phyloP scores from a whole-genome alignment of 805 yeast species.

The Candida loeiensis region DNA sequence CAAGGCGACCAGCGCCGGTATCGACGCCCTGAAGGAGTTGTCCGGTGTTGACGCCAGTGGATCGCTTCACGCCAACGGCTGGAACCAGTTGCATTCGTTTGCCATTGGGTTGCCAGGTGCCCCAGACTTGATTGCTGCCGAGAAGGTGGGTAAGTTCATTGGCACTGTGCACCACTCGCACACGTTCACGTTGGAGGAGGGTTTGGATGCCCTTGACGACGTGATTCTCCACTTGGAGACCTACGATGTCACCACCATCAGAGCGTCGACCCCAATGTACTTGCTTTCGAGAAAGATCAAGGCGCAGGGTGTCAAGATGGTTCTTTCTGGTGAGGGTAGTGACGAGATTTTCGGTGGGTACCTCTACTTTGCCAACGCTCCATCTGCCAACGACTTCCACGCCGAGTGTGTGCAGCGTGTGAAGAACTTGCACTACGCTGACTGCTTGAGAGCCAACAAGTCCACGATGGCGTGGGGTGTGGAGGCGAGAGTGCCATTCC shows the following conservation, averaged over 20 bases:
- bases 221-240: slow-evolving; percentile 96
- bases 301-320: slow-evolving; percentile 99
- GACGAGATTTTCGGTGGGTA: slow-evolving; percentile 99
- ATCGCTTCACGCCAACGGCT: slow-evolving; percentile 70
- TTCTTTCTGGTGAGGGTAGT: slow-evolving; percentile 96
- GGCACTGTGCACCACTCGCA: slow-evolving; percentile 98
- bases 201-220: slow-evolving; percentile 91
- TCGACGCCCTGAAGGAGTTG: slow-evolving; percentile 64
- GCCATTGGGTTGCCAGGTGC: slow-evolving; percentile 98
- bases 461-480: slow-evolving; percentile 99
- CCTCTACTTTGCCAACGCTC: slow-evolving; percentile 95
- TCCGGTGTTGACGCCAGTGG: slow-evolving; percentile 94
- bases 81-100: slow-evolving; percentile 87
- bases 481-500: slow-evolving; percentile 99
- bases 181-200: slow-evolving; percentile 94
- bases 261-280: slow-evolving; percentile 99
- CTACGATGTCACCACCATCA: slow-evolving; percentile 95
- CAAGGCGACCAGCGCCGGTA: slow-evolving; percentile 47
- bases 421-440: slow-evolving; percentile 94
- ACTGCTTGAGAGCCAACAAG: slow-evolving; percentile 98
- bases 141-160: slow-evolving; percentile 92
- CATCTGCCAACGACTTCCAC: slow-evolving; percentile 90
- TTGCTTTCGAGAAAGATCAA: slow-evolving; percentile 92
- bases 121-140: slow-evolving; percentile 95
- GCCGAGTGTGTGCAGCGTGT: slow-evolving; percentile 93